Evolutionary conservation across 768 basidiomycete species (phyloP).

Genomic region (Amanita polypyramis): DNA sequence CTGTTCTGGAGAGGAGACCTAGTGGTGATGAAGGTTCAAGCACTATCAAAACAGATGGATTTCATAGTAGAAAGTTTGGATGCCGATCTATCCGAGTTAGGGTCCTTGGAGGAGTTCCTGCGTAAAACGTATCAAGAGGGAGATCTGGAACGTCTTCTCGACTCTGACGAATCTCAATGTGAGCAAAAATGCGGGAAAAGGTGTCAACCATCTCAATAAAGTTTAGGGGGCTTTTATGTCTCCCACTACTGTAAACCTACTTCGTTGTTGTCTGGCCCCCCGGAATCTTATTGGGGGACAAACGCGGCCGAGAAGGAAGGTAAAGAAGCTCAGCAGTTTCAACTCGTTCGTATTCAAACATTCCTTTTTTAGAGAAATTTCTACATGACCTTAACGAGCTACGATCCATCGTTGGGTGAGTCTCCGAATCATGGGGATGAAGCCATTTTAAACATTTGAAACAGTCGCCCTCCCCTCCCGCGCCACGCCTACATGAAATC

Average conservation of each 20-base stretch:
- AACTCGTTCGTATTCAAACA: constrained; percentile 3
- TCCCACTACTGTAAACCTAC: neutral
- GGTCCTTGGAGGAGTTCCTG: constrained; percentile 8
- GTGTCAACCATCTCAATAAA: neutral
- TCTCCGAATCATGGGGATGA: neutral
- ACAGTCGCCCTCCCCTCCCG: constrained; percentile 7
- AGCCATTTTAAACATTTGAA: constrained; percentile 2
- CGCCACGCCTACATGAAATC: constrained; percentile 8
- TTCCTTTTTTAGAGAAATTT: constrained; percentile 7
- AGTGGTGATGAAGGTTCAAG: constrained; percentile 10
- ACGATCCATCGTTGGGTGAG: constrained; percentile 7
- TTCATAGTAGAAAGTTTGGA: constrained; percentile 7
- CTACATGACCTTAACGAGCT: constrained; percentile 10
- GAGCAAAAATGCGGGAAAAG: neutral
- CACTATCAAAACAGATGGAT: constrained; percentile 2
- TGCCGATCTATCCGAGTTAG: constrained; percentile 8
- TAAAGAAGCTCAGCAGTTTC: neutral
- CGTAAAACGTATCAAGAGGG: constrained; percentile 5
- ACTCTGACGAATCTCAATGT: constrained; percentile 4
- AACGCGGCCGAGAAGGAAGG: constrained; percentile 8
- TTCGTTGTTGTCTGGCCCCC: neutral
- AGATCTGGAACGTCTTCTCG: constrained; percentile 1
- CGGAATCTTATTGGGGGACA: constrained; percentile 6
- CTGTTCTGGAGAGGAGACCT: constrained; percentile 14
- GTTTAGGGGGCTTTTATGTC: constrained; percentile 5